These are phyloP conservation scores for Xeromyces bisporus DNA, from an alignment of 495 filamentous ascomycete species.

Conservation along the genomic window DNA sequence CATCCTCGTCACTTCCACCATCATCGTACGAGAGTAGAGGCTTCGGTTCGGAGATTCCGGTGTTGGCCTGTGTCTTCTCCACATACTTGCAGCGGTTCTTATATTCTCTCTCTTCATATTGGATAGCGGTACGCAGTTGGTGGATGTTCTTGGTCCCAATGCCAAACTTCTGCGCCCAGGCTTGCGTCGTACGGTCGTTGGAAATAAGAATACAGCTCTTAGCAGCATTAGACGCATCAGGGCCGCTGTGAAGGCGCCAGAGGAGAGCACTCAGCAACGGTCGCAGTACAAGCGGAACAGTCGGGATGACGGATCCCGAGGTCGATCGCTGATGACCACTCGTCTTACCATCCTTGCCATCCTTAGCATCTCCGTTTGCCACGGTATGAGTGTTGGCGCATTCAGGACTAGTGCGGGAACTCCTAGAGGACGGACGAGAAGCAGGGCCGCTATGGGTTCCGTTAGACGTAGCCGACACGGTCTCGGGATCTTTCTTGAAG, in stretches of 20 bases:
- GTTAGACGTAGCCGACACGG: constrained; percentile 31
- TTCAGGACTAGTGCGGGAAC: constrained; percentile 33
- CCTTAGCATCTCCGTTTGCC: constrained; percentile 13
- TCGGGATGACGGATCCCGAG: constrained; percentile 20
- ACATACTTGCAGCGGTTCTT: constrained; percentile 37
- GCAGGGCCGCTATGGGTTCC: constrained; percentile 28
- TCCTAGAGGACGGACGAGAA: constrained; percentile 32
- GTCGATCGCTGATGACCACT: constrained; percentile 20
- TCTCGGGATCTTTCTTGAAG: constrained; percentile 31
- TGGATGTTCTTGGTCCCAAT: constrained; percentile 42
- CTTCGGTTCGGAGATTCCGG: constrained; percentile 18
- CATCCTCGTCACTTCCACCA: constrained; percentile 39
- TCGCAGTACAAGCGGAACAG: constrained; percentile 28
- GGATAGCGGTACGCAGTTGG: constrained; percentile 40
- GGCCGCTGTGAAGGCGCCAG: constrained; percentile 38
- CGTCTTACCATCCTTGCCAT: constrained; percentile 8
- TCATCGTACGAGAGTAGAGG: constrained; percentile 29
- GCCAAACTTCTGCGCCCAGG: constrained; percentile 43
- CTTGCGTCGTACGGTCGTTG: constrained; percentile 37
- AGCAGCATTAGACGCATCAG: constrained; percentile 22
- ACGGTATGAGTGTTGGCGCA: constrained; percentile 19
- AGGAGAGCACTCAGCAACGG: constrained; percentile 46
- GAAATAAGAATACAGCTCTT: constrained; percentile 38
- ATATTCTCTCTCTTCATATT: constrained; percentile 41
- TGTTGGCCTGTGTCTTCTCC: constrained; percentile 21